Base-by-base conservation (phyloP, 352 stramenopile species). In the Pythium periplocum region DNA sequence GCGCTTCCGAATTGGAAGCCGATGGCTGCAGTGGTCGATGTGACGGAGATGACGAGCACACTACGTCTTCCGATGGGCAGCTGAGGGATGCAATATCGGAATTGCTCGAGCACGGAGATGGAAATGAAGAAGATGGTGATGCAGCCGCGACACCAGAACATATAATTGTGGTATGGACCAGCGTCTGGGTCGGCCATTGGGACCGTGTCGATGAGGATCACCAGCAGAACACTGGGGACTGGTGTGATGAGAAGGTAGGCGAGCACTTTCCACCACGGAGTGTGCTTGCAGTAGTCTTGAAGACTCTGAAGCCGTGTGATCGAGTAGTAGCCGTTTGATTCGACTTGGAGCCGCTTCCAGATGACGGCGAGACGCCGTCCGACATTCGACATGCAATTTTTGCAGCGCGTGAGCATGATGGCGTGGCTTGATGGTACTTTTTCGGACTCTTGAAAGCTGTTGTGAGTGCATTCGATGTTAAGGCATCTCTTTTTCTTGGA, bases 51-150 rank as follows among this genome's bases (percentile, higher is more conserved):
- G 7, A 42, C 12, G 7, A 42, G 7, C 7, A 12, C 38, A 12
- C 7, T 8, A 12, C 12, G 7, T 12, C 7, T 12, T 8, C 7
- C 7, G 38, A 42, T 42, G 38, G 38, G 38, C 38, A 42, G 38
- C 7, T 12, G 7, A 12, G 38, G 38, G 38, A 42, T 42, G 38
- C 7, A 12, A 12, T 42, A 12, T 12, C 12, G 7, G 38, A 42
- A 42, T 12, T 42, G 38, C 38, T 48, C 9, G 6, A 48, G 43
- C 43, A 48, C 43, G 10, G 43, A 30, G 9, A 48, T 31, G 9
- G 43, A 48, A 9, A 48, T 48, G 43, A 48, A 48, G 43, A 11
- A 8, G 43, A 48, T 30, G 43, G 43, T 32, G 43, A 48, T n/a
- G 17, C 8, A 48, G 43, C 26, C 17, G 6, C 43, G 9, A 30